phyloP scores from a whole-genome alignment of 257 asterid species.

The Anisodus tanguticus region DNA sequence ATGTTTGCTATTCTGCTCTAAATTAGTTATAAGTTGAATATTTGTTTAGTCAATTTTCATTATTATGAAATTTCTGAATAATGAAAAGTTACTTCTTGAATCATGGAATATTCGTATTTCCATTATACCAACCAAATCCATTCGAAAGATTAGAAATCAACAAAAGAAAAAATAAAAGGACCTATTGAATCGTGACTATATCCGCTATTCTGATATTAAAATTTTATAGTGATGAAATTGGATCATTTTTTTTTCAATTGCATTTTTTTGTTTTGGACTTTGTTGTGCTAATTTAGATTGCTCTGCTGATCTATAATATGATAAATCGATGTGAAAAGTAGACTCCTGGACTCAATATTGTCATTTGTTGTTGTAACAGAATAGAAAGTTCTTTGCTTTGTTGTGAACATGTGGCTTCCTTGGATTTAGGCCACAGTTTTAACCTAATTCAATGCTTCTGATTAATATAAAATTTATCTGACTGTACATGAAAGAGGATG shows the following conservation, averaged over 20 bases:
- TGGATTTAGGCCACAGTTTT: background rate
- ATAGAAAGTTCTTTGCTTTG: background rate
- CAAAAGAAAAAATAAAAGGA: too few species aligned
- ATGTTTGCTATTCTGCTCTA: background rate
- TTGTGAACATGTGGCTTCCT: background rate
- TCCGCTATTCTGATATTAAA: too few species aligned
- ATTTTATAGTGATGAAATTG: too few species aligned
- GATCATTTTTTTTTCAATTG: too few species aligned
- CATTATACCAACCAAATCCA: too few species aligned
- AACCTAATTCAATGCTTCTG: background rate
- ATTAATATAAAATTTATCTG: background rate
- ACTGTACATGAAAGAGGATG: slow-evolving; percentile 1
- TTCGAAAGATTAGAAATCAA: too few species aligned
- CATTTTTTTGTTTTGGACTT: background rate
- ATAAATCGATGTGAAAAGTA: background rate
- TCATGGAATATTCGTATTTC: too few species aligned
- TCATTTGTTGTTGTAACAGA: slow-evolving; percentile 12
- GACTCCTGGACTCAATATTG: slow-evolving; percentile 8
- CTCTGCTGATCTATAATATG: background rate
- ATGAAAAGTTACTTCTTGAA: too few species aligned
- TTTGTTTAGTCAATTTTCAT: too few species aligned
- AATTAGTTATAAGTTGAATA: background rate
- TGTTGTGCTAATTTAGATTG: slow-evolving; percentile 2
- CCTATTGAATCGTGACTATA: too few species aligned
- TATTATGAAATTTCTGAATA: too few species aligned